phyloP scores from a whole-genome alignment of 306 rosid species.

The Ammopiptanthus mongolicus region DNA sequence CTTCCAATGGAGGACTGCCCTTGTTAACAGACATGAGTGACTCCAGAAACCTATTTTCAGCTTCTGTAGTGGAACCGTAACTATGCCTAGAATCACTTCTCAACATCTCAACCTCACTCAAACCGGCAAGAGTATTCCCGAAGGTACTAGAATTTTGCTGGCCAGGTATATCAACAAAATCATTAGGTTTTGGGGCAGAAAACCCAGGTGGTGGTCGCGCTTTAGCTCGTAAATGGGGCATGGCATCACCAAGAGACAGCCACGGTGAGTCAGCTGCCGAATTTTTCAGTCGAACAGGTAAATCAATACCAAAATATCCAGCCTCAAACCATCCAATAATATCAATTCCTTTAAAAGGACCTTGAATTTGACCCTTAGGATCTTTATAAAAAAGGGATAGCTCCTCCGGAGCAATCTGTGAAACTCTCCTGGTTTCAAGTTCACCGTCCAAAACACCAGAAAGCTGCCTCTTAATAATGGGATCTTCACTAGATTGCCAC shows the following conservation, averaged over 20 bases:
- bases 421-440: conserved; percentile 53
- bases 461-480: conserved; percentile 60
- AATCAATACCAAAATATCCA: conserved; percentile 94
- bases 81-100: conserved; percentile 62
- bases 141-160: conserved; percentile 39
- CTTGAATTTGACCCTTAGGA: conserved; percentile 84
- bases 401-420: conserved; percentile 72
- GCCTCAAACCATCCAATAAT: conserved; percentile 95
- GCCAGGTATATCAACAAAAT: conserved; percentile 41
- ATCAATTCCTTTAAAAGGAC: conserved; percentile 90
- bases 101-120: conserved; percentile 54
- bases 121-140: conserved; percentile 47
- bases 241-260: conserved; percentile 76
- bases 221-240: conserved; percentile 98
- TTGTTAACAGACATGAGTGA: conserved; percentile 78
- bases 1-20: conserved; percentile 52
- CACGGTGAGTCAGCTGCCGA: conserved; percentile 63
- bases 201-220: conserved; percentile 98
- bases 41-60: conserved; percentile 86
- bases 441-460: conserved; percentile 76
- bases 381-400: conserved; percentile 70
- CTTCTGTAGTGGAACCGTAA: conserved; percentile 56
- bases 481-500: conserved; percentile 58
- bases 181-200: conserved; percentile 62
- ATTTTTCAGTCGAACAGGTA: conserved; percentile 56